Evolutionary conservation across 768 basidiomycete genomes (phyloP).

Genomic region (Russula sp.): DNA sequence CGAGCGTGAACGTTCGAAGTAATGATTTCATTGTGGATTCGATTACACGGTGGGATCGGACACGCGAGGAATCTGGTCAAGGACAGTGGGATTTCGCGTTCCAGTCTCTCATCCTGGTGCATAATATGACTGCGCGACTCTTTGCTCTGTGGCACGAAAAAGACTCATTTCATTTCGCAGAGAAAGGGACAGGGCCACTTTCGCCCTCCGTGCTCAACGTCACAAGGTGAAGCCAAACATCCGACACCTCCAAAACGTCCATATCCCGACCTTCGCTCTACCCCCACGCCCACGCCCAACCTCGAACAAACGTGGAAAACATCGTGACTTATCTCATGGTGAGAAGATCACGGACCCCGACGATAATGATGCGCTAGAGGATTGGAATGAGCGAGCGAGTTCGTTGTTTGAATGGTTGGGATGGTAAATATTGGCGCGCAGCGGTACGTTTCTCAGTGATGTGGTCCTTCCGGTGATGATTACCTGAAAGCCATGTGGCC

Average conservation of each 20-base stretch:
- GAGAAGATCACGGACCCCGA: constrained; percentile 20
- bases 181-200: constrained; percentile 9
- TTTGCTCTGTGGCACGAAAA: constrained; percentile 2
- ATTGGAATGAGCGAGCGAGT: constrained; percentile 48
- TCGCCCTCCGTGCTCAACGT: not conserved
- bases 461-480: not conserved
- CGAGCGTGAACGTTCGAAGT: constrained; percentile 22
- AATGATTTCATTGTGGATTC: constrained; percentile 13
- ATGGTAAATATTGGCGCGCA: constrained; percentile 66
- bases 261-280: constrained; percentile 43
- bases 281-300: constrained; percentile 33
- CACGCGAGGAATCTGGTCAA: constrained; percentile 26
- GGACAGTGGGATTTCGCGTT: constrained; percentile 30
- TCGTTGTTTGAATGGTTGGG: constrained; percentile 70
- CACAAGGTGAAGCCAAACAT: constrained; percentile 33
- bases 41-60: constrained; percentile 21
- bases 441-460: constrained; percentile 42
- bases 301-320: constrained; percentile 16
- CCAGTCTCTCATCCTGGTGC: constrained; percentile 19
- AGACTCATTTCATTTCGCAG: not conserved
- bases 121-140: not conserved
- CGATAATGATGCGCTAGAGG: constrained; percentile 45
- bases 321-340: not conserved
- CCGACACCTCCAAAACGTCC: constrained; percentile 37
- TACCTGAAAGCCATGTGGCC: not conserved